Percentiles rank a stretch among this genome's conserved stretches.
Evolutionary conservation across 768 basidiomycete genomes (phyloP).

Genomic region (Mycena kentingensis): DNA sequence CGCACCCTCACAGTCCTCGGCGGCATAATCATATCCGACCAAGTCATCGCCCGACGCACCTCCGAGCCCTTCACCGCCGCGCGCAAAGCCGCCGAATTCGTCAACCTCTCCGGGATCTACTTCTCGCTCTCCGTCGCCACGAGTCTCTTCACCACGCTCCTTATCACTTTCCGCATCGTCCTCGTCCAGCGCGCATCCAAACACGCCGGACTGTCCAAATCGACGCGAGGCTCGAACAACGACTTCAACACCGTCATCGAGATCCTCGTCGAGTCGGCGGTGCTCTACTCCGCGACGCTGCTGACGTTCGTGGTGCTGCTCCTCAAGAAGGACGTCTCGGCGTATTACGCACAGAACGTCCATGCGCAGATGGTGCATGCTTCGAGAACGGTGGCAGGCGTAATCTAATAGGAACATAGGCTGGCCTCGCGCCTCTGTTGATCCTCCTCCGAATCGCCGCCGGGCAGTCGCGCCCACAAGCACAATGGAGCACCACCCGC

Average conservation of each 20-base stretch:
- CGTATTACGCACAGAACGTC: slow-evolving; percentile 11
- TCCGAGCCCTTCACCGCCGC: slow-evolving; percentile 1
- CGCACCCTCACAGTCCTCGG: slow-evolving; percentile 4
- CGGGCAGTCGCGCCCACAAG: background rate
- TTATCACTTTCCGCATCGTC: slow-evolving; percentile 5
- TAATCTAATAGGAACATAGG: background rate
- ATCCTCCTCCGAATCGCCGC: background rate
- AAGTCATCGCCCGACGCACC: background rate
- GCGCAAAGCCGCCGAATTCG: slow-evolving; percentile 1
- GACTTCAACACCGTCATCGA: slow-evolving; percentile 9
- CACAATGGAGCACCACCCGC: no score
- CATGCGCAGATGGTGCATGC: slow-evolving; percentile 8
- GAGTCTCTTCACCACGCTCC: slow-evolving; percentile 5
- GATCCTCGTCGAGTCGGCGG: slow-evolving; percentile 13
- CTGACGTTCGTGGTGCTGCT: slow-evolving; percentile 7
- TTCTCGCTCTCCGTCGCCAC: slow-evolving; percentile 15
- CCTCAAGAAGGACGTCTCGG: background rate
- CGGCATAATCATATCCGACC: slow-evolving; percentile 4
- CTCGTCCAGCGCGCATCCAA: slow-evolving; percentile 1
- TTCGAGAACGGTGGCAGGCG: background rate
- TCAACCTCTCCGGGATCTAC: slow-evolving; percentile 5
- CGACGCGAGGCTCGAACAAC: background rate
- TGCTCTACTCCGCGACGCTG: slow-evolving; percentile 6
- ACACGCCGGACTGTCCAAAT: background rate
- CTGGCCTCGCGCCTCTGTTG: background rate